Conservation (phyloP, 2,329 filamentous ascomycete genomes). For the Leptographium wingfieldii region DNA sequence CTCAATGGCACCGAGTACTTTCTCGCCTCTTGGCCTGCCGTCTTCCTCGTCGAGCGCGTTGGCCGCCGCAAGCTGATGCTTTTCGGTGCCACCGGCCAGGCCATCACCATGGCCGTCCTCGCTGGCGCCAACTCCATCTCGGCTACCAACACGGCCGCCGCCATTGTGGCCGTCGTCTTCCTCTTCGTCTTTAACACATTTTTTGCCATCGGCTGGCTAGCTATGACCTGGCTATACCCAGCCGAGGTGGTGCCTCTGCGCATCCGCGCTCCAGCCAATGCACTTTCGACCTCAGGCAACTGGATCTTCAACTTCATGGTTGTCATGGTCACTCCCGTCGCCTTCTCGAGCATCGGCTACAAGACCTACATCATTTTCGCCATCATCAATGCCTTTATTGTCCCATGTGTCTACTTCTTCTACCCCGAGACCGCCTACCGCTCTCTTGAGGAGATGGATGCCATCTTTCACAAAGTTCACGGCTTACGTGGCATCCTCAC, state of each 20-base stretch:
- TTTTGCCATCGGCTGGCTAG: constrained; percentile 39
- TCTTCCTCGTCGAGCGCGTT: constrained; percentile 45
- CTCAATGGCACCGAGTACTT: constrained; percentile 25
- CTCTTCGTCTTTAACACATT: constrained; percentile 41
- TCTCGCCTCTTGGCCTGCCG: constrained; percentile 5
- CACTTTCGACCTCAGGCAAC: constrained; percentile 39
- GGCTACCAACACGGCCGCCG: constrained; percentile 21
- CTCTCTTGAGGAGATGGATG: constrained; percentile 54
- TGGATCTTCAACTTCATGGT: constrained; percentile 54
- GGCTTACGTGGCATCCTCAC: constrained; percentile 27
- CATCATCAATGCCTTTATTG: constrained; percentile 17
- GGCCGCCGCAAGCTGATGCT: constrained; percentile 59
- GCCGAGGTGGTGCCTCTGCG: constrained; percentile 42
- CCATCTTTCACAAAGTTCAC: constrained; percentile 16
- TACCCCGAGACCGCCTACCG: constrained; percentile 48
- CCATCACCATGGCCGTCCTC: constrained; percentile 34
- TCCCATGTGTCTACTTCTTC: constrained; percentile 27
- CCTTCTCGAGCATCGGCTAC: constrained; percentile 37
- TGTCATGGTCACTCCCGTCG: constrained; percentile 41
- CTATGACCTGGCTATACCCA: constrained; percentile 46
- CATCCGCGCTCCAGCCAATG: constrained; percentile 44
- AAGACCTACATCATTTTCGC: constrained; percentile 35
- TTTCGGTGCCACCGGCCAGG: constrained; percentile 54
- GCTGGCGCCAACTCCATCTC: constrained; percentile 23
- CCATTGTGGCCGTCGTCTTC: constrained; percentile 19